Evolutionary conservation across 352 stramenopile genomes (phyloP), one percentile per base, ranked within the genome.

Genomic region (Thalassiosira ordinaria): DNA sequence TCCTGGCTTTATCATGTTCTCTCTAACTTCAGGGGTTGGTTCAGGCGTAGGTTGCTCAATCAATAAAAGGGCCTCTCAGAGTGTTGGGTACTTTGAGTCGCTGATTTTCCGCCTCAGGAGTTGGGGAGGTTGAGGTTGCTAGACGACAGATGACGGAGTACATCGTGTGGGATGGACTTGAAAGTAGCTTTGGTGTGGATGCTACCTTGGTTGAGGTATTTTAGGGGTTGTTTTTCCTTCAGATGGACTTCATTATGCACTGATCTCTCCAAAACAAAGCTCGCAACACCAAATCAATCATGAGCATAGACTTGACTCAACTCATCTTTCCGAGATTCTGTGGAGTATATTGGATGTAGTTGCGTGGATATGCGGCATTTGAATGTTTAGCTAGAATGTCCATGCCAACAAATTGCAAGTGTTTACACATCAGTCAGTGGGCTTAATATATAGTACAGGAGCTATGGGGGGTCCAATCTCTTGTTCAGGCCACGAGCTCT

Each of bases 141-240:
- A 75, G 56, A 7, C 14, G 13, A 4, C 18, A 1, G 0, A 66
- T 20, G 13, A 83, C n/a, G n/a, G n/a, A n/a, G n/a, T n/a, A n/a
- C 59, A 55, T 67, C 60, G 8, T 22, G 13, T 9, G 59, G 57
- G 26, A 78, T 74, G 6, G 67, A 26, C 46, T 78, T 68, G 52
- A 83, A 78, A 24, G 14, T 56, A 2, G 31, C 52, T 0, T 62
- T 41, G 3, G 66, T 78, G 27, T 84, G 60, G 0, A 35, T 46
- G 44, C 75, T 78, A 1, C 41, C 53, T n/a, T 74, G 37, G 53
- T 78, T 84, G 2, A 84, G 51, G 20, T 79, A 84, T 22, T 79
- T 78, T 2, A 84, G 59, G 24, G 39, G 7, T 62, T 83, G 60
- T 20, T 74, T 83, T 0, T 41, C 0, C 22, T 84, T 79, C 4